phyloP scores from a whole-genome alignment of 768 basidiomycete species.

The Serendipita sp. region DNA sequence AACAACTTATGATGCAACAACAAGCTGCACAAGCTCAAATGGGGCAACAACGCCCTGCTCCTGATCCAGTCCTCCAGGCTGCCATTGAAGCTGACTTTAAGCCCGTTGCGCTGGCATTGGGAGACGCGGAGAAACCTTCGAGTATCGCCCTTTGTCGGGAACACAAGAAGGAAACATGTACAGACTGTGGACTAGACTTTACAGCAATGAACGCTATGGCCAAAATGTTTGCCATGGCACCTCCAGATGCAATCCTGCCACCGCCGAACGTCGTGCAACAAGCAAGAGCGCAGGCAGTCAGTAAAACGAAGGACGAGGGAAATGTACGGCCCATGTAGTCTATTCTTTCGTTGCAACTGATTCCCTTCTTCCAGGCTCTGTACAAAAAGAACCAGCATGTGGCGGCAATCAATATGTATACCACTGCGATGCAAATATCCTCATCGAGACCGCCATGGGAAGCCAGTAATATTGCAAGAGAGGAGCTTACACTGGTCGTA shows the following conservation, averaged over 20 bases:
- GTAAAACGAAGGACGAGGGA: slow-evolving; percentile 79
- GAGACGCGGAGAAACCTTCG: slow-evolving; percentile 32
- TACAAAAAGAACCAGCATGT: slow-evolving; percentile 62
- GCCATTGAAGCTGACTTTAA: slow-evolving; percentile 59
- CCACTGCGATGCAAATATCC: slow-evolving; percentile 59
- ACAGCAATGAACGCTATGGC: slow-evolving; percentile 60
- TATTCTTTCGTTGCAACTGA: not conserved
- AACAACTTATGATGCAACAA: slow-evolving; percentile 8
- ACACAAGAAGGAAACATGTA: slow-evolving; percentile 63
- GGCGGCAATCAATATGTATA: slow-evolving; percentile 66
- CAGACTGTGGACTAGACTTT: slow-evolving; percentile 60
- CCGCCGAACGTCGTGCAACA: slow-evolving; percentile 63
- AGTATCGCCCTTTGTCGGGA: slow-evolving; percentile 38
- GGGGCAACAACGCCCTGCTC: slow-evolving; percentile 23
- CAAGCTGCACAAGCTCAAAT: slow-evolving; percentile 28
- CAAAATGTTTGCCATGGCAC: slow-evolving; percentile 50
- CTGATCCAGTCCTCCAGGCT: slow-evolving; percentile 60
- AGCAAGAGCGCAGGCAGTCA: slow-evolving; percentile 59
- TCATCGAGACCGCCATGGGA: slow-evolving; percentile 83
- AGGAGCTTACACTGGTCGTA: slow-evolving; percentile 78
- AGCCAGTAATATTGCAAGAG: slow-evolving; percentile 60
- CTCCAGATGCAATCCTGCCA: slow-evolving; percentile 28
- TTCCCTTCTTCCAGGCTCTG: slow-evolving; percentile 32
- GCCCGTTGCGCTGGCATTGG: slow-evolving; percentile 40
- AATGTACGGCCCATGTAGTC: slow-evolving; percentile 44